These are phyloP conservation scores for Citrullus amarus DNA, from an alignment of 306 rosid species.

Conservation along the genomic window DNA sequence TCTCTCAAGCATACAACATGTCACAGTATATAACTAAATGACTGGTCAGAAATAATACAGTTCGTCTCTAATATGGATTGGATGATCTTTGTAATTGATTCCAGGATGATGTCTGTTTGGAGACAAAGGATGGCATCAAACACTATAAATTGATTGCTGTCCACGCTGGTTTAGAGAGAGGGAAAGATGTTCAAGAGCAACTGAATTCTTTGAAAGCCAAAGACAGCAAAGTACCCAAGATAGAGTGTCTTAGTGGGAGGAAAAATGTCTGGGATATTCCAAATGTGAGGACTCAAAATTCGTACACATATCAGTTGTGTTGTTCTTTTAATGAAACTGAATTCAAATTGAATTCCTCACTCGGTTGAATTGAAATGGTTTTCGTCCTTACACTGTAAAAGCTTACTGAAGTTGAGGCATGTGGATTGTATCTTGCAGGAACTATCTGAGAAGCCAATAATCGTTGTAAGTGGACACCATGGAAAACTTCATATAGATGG, in stretches of 20 bases:
- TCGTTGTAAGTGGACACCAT: slow-evolving; percentile 84
- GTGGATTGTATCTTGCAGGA: slow-evolving; percentile 31
- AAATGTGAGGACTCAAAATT: slow-evolving; percentile 30
- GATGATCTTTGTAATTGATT: slow-evolving; percentile 7
- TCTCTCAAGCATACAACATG: background rate
- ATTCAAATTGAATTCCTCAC: background rate
- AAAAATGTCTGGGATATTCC: slow-evolving; percentile 70
- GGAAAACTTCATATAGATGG: slow-evolving; percentile 69
- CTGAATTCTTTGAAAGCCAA: slow-evolving; percentile 48
- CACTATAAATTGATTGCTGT: slow-evolving; percentile 75
- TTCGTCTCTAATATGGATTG: background rate
- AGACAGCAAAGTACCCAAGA: slow-evolving; percentile 57
- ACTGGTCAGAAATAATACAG: background rate
- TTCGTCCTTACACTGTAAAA: background rate
- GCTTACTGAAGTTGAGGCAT: background rate
- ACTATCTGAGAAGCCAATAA: slow-evolving; percentile 34
- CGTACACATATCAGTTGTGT: background rate
- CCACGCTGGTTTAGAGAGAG: slow-evolving; percentile 82
- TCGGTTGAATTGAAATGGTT: background rate
- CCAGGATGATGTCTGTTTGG: slow-evolving; percentile 61
- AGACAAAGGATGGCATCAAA: slow-evolving; percentile 42
- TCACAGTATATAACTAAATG: background rate
- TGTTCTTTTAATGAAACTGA: background rate
- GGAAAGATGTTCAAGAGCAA: slow-evolving; percentile 50
- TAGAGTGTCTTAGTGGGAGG: slow-evolving; percentile 63